Evolutionary conservation across 176 grass and related monocot species (phyloP), one percentile per base, ranked within the genome.

Genomic region (Zoysia pacifica): DNA sequence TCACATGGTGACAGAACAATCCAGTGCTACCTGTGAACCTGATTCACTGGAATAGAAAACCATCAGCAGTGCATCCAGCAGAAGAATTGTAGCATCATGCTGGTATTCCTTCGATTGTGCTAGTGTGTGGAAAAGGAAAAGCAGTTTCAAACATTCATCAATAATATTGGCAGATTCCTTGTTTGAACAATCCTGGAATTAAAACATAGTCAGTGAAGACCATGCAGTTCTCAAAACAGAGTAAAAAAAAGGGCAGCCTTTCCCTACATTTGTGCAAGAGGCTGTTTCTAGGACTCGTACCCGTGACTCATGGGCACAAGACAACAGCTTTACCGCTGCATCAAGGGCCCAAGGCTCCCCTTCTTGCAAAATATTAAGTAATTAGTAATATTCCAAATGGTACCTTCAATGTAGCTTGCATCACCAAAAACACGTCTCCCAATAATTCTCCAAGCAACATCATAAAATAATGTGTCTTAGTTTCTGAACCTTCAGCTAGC

Each of bases 121-220:
- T 49, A 99, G 59, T 39, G 92, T 86, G 19, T 93, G 84, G 87
- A 90, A 78, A 40, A 99, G 84, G 89, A 99, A 95, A 52, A 99
- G 78, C 59, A 99, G 68, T 70, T 89, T 99, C 76, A 99, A 81
- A 80, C 90, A 87, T 73, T 95, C 96, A 71, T 93, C 90, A 83
- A 86, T 89, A 55, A 95, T 51, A 80, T 70, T 79, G 66, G 91
- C 65, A 75, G 86, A 88, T 83, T 95, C 92, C 59, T 82, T 91
- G 75, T 80, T 87, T 89, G 76, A 80, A 80, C 86, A 90, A 82
- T 72, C 88, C 96, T 98, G 86, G n/a, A 84, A 80, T 68, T 91
- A 90, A 45, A 38, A 48, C 75, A 38, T 68, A 67, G 73, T 82
- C 69, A 77, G 11, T 49, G 70, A 55, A 86, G 45, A 67, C 16